These are phyloP conservation scores for Solanum hybrid DNA, from an alignment of 305 asterid genomes.

Conservation along the genomic window DNA sequence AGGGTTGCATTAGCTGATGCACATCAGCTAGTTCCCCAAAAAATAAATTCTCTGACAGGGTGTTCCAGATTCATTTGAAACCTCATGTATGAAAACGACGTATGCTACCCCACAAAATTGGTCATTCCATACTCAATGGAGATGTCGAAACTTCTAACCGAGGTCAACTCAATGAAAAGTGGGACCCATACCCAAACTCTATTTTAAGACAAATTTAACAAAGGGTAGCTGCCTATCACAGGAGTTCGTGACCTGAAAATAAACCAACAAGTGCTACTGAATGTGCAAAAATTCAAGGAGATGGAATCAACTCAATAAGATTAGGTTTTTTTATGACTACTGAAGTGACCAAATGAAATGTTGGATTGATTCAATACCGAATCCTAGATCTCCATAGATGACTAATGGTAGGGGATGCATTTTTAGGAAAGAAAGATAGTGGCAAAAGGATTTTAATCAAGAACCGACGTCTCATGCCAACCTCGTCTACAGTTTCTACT, in stretches of 20 bases:
- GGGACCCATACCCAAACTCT: background rate
- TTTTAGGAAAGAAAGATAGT: too few species aligned
- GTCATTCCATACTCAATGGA: background rate
- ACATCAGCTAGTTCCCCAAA: background rate
- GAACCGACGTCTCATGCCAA: background rate
- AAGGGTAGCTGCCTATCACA: background rate
- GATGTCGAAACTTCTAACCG: background rate
- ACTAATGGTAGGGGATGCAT: background rate
- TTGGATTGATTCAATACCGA: background rate
- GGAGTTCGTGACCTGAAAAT: background rate
- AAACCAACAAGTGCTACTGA: background rate
- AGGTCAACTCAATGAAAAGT: background rate
- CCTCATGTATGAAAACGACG: background rate
- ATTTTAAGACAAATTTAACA: background rate
- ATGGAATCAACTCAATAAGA: background rate
- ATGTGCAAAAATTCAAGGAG: background rate
- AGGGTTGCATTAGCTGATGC: background rate
- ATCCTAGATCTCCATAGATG: background rate
- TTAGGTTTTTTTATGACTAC: too few species aligned
- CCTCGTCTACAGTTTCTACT: too few species aligned
- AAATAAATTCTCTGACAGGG: background rate
- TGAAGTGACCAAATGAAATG: background rate
- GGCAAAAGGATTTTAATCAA: background rate
- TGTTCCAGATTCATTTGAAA: background rate
- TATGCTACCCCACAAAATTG: background rate